These are phyloP conservation scores for Termitomyces bulborhizus DNA, from an alignment of 768 basidiomycete species.

Conservation along the genomic window DNA sequence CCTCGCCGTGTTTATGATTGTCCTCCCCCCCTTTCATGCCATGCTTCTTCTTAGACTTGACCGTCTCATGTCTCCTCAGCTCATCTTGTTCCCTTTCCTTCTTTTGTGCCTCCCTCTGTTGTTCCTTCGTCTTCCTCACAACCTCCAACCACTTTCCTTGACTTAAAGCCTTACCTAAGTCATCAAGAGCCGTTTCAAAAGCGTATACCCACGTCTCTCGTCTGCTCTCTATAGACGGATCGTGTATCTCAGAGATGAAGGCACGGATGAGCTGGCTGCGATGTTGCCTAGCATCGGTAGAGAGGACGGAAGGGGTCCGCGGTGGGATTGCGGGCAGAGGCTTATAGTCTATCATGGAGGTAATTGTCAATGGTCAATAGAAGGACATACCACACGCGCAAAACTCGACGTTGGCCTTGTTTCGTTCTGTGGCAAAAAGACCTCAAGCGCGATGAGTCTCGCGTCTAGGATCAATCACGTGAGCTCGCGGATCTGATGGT, in stretches of 20 bases:
- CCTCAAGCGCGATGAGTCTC: no score
- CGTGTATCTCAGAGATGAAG: slow-evolving; percentile 31
- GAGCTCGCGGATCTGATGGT: no score
- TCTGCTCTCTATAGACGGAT: slow-evolving; percentile 22
- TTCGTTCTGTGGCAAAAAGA: no score
- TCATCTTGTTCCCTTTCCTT: slow-evolving; percentile 14
- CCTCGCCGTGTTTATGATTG: neutral
- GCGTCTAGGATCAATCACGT: no score
- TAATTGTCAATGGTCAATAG: no score
- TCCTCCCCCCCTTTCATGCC: no score
- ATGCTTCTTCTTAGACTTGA: no score
- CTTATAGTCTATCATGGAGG: slow-evolving; percentile 24
- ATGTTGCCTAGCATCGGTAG: slow-evolving; percentile 34
- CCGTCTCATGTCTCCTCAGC: neutral
- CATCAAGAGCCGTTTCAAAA: slow-evolving; percentile 43
- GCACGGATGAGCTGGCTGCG: slow-evolving; percentile 33
- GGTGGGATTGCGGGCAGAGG: slow-evolving; percentile 30
- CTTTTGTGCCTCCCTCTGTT: slow-evolving; percentile 15
- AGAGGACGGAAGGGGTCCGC: slow-evolving; percentile 14
- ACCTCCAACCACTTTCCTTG: slow-evolving; percentile 43
- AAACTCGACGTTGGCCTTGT: no score
- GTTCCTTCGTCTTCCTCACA: slow-evolving; percentile 27
- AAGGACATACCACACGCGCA: no score
- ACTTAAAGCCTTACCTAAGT: slow-evolving; percentile 32
- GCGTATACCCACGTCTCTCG: slow-evolving; percentile 37